Evolutionary conservation across 2,329 filamentous ascomycete species (phyloP).

Genomic region (Fusarium globosum): DNA sequence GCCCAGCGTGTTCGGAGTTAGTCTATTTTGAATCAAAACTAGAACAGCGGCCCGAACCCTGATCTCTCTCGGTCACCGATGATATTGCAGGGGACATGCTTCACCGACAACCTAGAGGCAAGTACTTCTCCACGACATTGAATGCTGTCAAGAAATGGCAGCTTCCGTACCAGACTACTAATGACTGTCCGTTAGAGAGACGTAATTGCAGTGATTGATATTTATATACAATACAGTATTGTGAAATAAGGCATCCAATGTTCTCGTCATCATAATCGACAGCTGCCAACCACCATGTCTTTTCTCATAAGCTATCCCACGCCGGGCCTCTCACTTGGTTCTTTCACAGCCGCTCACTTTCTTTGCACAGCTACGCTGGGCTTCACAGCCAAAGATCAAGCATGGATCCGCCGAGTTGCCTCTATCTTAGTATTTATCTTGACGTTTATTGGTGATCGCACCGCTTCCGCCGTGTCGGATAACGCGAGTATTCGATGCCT

Average conservation of each 20-base stretch:
- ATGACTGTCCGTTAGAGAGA: background rate
- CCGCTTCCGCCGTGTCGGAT: background rate
- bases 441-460: background rate
- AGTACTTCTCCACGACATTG: background rate
- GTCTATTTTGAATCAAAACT: fast-evolving
- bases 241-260: background rate
- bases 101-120: background rate
- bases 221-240: background rate
- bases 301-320: background rate
- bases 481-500: background rate
- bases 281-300: background rate
- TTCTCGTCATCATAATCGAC: background rate
- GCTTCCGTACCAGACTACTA: background rate
- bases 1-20: background rate
- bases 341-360: background rate
- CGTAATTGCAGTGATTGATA: background rate
- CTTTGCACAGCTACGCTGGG: background rate
- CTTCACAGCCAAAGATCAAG: background rate
- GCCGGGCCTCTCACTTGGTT: background rate
- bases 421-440: background rate
- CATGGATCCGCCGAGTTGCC: background rate
- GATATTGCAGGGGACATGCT: background rate
- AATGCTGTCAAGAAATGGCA: background rate
- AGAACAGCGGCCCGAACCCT: background rate
- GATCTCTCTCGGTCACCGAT: background rate